Base-by-base conservation (phyloP, 495 filamentous ascomycete species). In the Penicillium atrosanguineum region DNA sequence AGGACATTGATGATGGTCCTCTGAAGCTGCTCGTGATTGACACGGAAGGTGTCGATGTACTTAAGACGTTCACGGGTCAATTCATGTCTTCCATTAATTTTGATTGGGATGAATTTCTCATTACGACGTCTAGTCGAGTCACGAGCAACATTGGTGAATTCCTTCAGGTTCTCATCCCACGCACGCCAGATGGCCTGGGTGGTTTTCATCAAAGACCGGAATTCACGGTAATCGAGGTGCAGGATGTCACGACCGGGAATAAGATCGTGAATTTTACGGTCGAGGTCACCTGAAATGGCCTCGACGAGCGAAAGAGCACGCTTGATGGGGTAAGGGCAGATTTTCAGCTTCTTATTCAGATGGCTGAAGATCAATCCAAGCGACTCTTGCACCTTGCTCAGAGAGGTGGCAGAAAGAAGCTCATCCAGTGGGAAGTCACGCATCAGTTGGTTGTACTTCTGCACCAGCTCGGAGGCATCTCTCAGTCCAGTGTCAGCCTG, bases 401-500 rank as follows among this genome's bases (percentile, higher is more conserved):
- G 69, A 3, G 91, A 91, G 6, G 92, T 94, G 5, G 95, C 91
- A 36, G 94, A 95, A 3, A 96, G 79, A 19, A 99, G 74, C 65
- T 99, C 95, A 65, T 97, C 91, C 39, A 96, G 80, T 2, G 94
- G 94, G 57, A 99, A 99, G 64, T 97, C 95, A 41, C 94, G 84
- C 92, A 99, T 96, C 15, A 97, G 78, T 69, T 94, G 89, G 69
- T 99, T 99, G 73, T 97, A 97, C 64, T 95, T 96, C 74, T 96
- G 91, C 36, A 97, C 94, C 72, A 87, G 84, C 55, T 99, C 93
- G 60, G 87, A 91, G 41, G 91, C 90, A 66, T 97, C 95, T 68
- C 91, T 94, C 67, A 99, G 72, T 3, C 94, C 93, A 42, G 93
- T 97, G 67, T 99, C 94, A 12, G 93, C 86, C 40, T 83, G 84